phyloP scores from a whole-genome alignment of 805 yeast species.

The Ogataea paradorogensis region DNA sequence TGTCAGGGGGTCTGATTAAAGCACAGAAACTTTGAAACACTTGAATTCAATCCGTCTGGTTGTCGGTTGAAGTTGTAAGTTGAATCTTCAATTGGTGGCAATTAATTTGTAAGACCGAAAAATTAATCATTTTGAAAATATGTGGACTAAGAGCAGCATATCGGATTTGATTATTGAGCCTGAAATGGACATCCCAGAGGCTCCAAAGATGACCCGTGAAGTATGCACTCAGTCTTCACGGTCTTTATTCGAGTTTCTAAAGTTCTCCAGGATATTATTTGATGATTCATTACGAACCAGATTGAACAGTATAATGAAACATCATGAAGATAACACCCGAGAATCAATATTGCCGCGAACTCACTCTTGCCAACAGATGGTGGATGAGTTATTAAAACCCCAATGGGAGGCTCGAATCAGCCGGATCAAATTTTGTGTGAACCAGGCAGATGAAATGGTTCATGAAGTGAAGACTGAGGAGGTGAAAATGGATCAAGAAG shows the following conservation, averaged over 20 bases:
- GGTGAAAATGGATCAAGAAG: constrained; percentile 20
- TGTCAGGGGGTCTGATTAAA: not conserved
- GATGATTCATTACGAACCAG: constrained; percentile 48
- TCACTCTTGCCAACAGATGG: constrained; percentile 35
- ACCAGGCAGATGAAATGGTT: constrained; percentile 31
- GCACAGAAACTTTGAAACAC: no score
- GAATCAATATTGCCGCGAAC: constrained; percentile 23
- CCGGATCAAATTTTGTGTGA: constrained; percentile 42
- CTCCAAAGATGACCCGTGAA: constrained; percentile 28
- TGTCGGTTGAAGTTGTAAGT: not conserved
- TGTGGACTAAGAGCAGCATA: constrained; percentile 4
- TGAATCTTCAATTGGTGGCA: not conserved
- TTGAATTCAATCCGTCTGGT: no score
- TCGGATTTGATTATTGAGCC: constrained; percentile 21
- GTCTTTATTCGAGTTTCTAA: constrained; percentile 36
- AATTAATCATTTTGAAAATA: not conserved
- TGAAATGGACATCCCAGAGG: constrained; percentile 22
- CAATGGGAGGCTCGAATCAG: constrained; percentile 44
- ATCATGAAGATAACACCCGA: constrained; percentile 22
- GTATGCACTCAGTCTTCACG: constrained; percentile 34
- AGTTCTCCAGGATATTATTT: constrained; percentile 34
- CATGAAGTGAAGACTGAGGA: constrained; percentile 30
- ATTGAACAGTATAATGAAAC: constrained; percentile 38
- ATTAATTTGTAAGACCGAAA: not conserved
- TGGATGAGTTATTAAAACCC: constrained; percentile 38